phyloP scores from a whole-genome alignment of 164 flowering plant species.

The Kalanchoe fedtschenkoi region DNA sequence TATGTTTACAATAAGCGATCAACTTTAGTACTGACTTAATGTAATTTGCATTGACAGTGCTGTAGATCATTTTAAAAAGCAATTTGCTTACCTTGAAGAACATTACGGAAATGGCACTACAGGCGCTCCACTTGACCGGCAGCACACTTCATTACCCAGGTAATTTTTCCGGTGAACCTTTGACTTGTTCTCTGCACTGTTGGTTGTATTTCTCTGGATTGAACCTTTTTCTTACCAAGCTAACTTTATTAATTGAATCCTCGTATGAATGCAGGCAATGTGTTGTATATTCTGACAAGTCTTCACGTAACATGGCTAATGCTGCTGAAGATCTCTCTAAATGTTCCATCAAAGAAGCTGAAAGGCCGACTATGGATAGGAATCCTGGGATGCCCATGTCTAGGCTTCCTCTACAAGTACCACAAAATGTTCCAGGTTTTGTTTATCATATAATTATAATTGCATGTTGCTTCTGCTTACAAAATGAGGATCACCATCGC shows the following conservation, averaged over 20 bases:
- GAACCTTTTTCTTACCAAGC: neutral
- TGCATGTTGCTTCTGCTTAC: no score
- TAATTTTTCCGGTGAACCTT: constrained; percentile 11
- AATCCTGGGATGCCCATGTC: constrained; percentile 45
- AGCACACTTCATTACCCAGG: constrained; percentile 96
- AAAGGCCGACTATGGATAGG: constrained; percentile 44
- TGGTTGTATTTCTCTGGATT: neutral
- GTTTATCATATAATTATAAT: neutral
- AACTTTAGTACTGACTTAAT: neutral
- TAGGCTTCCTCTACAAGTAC: constrained; percentile 68
- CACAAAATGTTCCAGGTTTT: constrained; percentile 56
- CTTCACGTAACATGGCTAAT: constrained; percentile 35
- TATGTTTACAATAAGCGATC: no score
- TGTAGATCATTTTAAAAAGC: constrained; percentile 96
- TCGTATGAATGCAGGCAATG: constrained; percentile 43
- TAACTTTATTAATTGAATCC: neutral
- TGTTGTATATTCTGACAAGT: constrained; percentile 60
- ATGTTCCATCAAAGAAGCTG: constrained; percentile 58
- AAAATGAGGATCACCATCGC: no score
- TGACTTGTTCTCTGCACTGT: neutral
- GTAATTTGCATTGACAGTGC: constrained; percentile 46
- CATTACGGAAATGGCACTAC: constrained; percentile 75
- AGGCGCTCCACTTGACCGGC: constrained; percentile 82
- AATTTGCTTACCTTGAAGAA: constrained; percentile 94
- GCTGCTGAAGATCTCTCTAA: constrained; percentile 58